Evolutionary conservation across 768 basidiomycete species (phyloP).

Genomic region (Sistotremastrum niveocremeum): DNA sequence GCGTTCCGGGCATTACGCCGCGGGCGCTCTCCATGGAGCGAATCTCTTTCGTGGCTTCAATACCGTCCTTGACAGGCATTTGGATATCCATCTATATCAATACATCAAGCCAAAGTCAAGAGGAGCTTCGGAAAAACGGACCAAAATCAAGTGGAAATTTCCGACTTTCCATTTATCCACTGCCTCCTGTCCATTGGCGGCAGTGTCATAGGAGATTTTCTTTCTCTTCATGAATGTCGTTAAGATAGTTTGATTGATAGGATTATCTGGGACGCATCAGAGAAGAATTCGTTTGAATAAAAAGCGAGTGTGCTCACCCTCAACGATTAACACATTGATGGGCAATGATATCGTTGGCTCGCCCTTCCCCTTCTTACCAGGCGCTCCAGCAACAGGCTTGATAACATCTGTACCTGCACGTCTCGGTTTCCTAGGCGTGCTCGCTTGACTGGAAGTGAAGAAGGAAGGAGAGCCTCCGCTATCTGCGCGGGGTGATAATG

Average conservation of each 20-base stretch:
- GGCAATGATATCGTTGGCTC: slow-evolving; percentile 82
- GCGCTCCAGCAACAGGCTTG: slow-evolving; percentile 14
- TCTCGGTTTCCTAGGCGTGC: slow-evolving; percentile 13
- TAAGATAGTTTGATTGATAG: slow-evolving; percentile 94
- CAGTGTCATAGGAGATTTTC: slow-evolving; percentile 88
- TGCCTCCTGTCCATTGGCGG: slow-evolving; percentile 90
- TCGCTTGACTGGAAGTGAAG: not conserved
- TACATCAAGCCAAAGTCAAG: slow-evolving; percentile 7
- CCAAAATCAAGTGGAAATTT: slow-evolving; percentile 89
- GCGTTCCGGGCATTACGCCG: slow-evolving; percentile 57
- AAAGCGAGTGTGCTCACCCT: slow-evolving; percentile 44
- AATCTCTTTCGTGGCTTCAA: slow-evolving; percentile 93
- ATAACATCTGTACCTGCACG: slow-evolving; percentile 19
- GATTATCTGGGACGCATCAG: slow-evolving; percentile 56
- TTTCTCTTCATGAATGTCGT: slow-evolving; percentile 96
- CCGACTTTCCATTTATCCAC: slow-evolving; percentile 92
- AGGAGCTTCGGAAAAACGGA: slow-evolving; percentile 26
- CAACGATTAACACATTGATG: slow-evolving; percentile 95
- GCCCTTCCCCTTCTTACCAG: slow-evolving; percentile 36
- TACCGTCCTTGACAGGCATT: slow-evolving; percentile 98
- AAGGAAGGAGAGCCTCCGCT: too few relatives aligned
- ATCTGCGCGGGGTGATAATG: too few relatives aligned
- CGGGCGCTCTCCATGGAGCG: slow-evolving; percentile 68
- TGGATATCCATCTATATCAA: slow-evolving; percentile 91
- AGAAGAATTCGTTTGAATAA: not conserved